These are phyloP conservation scores for Thecamonas trahens DNA, from an alignment of 78 protist species.

Conservation along the genomic window DNA sequence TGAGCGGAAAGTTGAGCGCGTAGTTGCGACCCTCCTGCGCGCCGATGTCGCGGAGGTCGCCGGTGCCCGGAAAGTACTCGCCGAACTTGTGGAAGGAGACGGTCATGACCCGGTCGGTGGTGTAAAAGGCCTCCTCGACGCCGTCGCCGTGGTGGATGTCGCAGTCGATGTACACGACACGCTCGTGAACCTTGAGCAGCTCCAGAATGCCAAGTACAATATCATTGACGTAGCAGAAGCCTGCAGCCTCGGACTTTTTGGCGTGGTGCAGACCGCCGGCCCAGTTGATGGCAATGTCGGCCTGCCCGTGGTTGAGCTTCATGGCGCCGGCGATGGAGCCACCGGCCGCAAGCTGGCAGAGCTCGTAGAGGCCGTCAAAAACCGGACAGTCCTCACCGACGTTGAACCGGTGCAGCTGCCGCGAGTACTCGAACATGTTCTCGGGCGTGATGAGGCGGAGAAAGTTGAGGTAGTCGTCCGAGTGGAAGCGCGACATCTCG, in stretches of 20 bases:
- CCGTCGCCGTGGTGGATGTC: constrained; percentile 99
- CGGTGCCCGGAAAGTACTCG: constrained; percentile 97
- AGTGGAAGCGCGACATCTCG: constrained; percentile 89
- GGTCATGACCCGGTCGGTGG: constrained; percentile 93
- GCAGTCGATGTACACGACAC: constrained; percentile 97
- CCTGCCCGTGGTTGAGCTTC: constrained; percentile 59
- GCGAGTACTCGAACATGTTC: constrained; percentile 38
- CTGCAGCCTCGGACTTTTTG: constrained; percentile 89
- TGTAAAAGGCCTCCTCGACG: constrained; percentile 90
- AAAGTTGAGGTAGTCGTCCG: constrained; percentile 92
- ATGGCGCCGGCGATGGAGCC: constrained; percentile 92
- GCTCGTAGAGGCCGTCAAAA: constrained; percentile 92
- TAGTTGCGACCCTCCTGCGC: constrained; percentile 75
- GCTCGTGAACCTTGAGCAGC: constrained; percentile 67
- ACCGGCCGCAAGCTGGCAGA: constrained; percentile 92
- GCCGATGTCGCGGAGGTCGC: constrained; percentile 84
- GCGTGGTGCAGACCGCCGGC: constrained; percentile 99
- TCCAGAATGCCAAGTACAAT: constrained; percentile 95
- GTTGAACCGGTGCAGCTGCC: constrained; percentile 69
- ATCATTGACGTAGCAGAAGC: constrained; percentile 98
- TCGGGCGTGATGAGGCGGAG: constrained; percentile 77
- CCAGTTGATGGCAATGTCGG: constrained; percentile 97
- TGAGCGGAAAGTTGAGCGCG: constrained; percentile 92
- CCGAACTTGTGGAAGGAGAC: constrained; percentile 94
- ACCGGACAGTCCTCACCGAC: constrained; percentile 98